phyloP scores from a whole-genome alignment of 495 filamentous ascomycete species.

The Monascus purpureus region DNA sequence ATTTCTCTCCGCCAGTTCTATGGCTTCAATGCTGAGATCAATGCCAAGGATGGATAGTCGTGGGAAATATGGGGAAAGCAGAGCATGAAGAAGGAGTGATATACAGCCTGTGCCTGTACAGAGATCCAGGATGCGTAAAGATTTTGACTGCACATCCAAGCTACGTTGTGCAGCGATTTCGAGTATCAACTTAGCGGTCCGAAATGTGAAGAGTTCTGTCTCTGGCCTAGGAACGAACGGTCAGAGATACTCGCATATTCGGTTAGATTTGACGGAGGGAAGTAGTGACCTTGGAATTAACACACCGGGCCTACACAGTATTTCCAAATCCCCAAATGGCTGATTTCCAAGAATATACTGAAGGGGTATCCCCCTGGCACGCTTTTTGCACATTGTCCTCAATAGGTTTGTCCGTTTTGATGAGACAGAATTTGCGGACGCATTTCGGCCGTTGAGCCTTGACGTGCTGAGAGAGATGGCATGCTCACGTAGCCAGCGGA shows the following conservation, averaged over 20 bases:
- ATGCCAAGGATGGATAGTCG: constrained; percentile 24
- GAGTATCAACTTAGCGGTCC: constrained; percentile 37
- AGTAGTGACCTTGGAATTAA: constrained; percentile 63
- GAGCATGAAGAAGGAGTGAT: constrained; percentile 51
- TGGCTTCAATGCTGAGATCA: constrained; percentile 32
- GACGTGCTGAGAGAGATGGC: constrained; percentile 15
- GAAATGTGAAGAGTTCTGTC: constrained; percentile 53
- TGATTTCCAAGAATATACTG: constrained; percentile 87
- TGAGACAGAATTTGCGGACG: background rate
- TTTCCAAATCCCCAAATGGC: constrained; percentile 72
- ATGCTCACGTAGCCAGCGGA: constrained; percentile 74
- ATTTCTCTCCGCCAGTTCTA: constrained; percentile 50
- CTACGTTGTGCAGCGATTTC: constrained; percentile 1
- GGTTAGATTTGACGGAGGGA: background rate
- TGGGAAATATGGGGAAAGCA: constrained; percentile 25
- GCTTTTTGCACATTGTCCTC: constrained; percentile 35
- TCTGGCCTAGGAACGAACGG: constrained; percentile 34
- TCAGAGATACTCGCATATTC: background rate
- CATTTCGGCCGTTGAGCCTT: constrained; percentile 3
- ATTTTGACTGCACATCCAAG: background rate
- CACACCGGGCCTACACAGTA: constrained; percentile 61
- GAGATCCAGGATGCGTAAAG: constrained; percentile 59
- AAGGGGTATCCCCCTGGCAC: constrained; percentile 56
- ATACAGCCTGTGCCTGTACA: constrained; percentile 92
- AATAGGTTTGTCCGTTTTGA: constrained; percentile 22